Percentiles rank a stretch among this genome's conserved stretches.
phyloP scores from a whole-genome alignment of 2,329 filamentous ascomycete species.

The Colletotrichum falcatum region DNA sequence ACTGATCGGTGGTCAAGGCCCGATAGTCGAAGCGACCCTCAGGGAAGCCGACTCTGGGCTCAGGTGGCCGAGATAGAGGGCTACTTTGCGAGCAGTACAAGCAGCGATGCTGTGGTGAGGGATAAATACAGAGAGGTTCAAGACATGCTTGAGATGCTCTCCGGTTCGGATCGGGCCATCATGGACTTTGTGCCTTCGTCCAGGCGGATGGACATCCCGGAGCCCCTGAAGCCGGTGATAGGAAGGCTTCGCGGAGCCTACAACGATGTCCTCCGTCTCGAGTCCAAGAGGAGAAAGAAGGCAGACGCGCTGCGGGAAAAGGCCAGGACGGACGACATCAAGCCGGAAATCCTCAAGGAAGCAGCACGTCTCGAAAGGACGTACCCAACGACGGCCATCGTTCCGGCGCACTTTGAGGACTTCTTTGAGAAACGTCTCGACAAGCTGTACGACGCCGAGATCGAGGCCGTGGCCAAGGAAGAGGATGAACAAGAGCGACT shows the following conservation, averaged over 20 bases:
- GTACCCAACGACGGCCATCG: conserved; percentile 85
- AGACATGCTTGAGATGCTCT: conserved; percentile 79
- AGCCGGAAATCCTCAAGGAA: conserved; percentile 84
- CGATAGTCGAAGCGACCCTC: conserved; percentile 75
- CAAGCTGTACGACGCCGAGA: conserved; percentile 80
- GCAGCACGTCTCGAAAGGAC: conserved; percentile 86
- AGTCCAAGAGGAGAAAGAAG: conserved; percentile 82
- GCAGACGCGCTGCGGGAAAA: conserved; percentile 84
- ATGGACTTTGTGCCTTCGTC: conserved; percentile 92
- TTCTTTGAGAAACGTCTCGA: conserved; percentile 88
- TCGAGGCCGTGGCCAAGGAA: conserved; percentile 78
- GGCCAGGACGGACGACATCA: conserved; percentile 88
- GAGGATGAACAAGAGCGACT: conserved; percentile 80
- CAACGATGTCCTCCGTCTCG: conserved; percentile 86
- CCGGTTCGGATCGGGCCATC: conserved; percentile 82
- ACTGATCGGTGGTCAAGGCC: conserved; percentile 86
- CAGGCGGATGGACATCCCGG: conserved; percentile 80
- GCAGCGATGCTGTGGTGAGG: conserved; percentile 72
- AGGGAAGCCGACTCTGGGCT: conserved; percentile 76
- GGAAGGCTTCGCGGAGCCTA: conserved; percentile 81
- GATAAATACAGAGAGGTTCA: conserved; percentile 84
- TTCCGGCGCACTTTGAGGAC: conserved; percentile 89
- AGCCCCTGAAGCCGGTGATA: conserved; percentile 83
- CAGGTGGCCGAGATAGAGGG: conserved; percentile 84
- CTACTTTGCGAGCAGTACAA: conserved; percentile 78